Conservation (phyloP, 805 yeast genomes). For the Pichia eremophila region DNA sequence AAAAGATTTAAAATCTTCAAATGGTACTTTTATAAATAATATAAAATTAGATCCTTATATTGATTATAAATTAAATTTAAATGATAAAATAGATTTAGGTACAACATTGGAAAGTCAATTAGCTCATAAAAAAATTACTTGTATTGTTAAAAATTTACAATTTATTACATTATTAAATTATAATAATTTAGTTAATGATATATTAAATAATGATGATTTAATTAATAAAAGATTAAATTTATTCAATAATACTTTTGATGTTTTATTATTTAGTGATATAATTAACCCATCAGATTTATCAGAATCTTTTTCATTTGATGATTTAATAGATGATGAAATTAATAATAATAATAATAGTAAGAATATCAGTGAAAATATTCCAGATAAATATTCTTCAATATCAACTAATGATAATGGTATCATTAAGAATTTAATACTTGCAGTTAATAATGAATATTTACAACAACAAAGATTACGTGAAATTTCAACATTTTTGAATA, state of each 20-base stretch:
- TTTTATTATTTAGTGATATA: constrained; percentile 28
- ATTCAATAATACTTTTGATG: constrained; percentile 28
- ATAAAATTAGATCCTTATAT: constrained; percentile 53
- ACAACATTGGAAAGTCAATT: constrained; percentile 68
- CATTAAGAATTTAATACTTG: constrained; percentile 43
- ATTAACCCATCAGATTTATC: constrained; percentile 12
- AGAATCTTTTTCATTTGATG: constrained; percentile 4
- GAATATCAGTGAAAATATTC: constrained; percentile 3
- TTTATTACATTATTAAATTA: constrained; percentile 36
- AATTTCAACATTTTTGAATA: constrained; percentile 43
- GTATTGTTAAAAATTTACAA: constrained; percentile 66
- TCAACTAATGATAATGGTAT: constrained; percentile 38
- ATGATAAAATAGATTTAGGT: constrained; percentile 88
- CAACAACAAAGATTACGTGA: constrained; percentile 49
- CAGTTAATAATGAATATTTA: constrained; percentile 47
- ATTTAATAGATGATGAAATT: constrained; percentile 15
- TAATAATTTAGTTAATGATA: constrained; percentile 16
- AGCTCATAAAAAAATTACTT: constrained; percentile 80
- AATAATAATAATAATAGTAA: constrained; percentile 8
- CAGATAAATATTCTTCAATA: background rate
- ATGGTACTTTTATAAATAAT: constrained; percentile 89
- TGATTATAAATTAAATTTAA: constrained; percentile 59
- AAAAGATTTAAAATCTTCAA: constrained; percentile 81
- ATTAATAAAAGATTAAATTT: constrained; percentile 22
- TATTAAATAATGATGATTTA: constrained; percentile 20